Evolutionary conservation across 2,329 filamentous ascomycete genomes (phyloP).

Genomic region (Fusarium papillatum): DNA sequence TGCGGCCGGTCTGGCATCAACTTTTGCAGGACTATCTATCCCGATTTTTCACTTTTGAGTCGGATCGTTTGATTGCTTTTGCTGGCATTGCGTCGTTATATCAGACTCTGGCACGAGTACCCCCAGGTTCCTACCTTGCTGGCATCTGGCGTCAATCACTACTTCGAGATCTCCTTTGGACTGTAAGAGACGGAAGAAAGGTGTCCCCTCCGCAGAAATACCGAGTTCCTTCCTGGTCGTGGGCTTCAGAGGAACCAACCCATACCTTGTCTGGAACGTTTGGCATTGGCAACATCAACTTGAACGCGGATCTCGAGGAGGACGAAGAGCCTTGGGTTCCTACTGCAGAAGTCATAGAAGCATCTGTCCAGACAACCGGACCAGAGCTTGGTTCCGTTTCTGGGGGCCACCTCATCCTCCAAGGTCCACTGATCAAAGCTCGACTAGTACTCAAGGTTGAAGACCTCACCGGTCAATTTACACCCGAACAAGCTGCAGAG

Average conservation of each 20-base stretch:
- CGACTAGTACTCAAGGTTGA: slow-evolving; percentile 20
- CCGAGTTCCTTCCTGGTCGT: slow-evolving; percentile 38
- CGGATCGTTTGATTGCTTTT: slow-evolving; percentile 32
- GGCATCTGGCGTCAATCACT: slow-evolving; percentile 31
- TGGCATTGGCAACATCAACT: slow-evolving; percentile 8
- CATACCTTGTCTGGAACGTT: slow-evolving; percentile 7
- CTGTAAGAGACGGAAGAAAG: slow-evolving; percentile 29
- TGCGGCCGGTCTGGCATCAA: slow-evolving; percentile 15
- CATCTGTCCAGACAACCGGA: slow-evolving; percentile 14
- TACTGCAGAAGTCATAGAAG: slow-evolving; percentile 10
- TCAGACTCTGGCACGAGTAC: slow-evolving; percentile 11
- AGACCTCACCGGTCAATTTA: slow-evolving; percentile 24
- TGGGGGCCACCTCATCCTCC: slow-evolving; percentile 20
- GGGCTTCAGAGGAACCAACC: slow-evolving; percentile 32
- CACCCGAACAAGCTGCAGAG: slow-evolving; percentile 27
- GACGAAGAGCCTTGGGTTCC: slow-evolving; percentile 20
- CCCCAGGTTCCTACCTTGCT: slow-evolving; percentile 25
- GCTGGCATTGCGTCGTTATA: slow-evolving; percentile 30
- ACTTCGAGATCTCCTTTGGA: slow-evolving; percentile 25
- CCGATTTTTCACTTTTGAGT: slow-evolving; percentile 31
- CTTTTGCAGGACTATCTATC: slow-evolving; percentile 30
- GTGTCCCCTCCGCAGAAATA: slow-evolving; percentile 28
- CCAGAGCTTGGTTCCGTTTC: slow-evolving; percentile 25
- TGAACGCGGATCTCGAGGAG: slow-evolving; percentile 5
- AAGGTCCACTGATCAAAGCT: slow-evolving; percentile 29